Base-by-base conservation (phyloP, 148 eudicot genomes). In the Simmondsia chinensis region DNA sequence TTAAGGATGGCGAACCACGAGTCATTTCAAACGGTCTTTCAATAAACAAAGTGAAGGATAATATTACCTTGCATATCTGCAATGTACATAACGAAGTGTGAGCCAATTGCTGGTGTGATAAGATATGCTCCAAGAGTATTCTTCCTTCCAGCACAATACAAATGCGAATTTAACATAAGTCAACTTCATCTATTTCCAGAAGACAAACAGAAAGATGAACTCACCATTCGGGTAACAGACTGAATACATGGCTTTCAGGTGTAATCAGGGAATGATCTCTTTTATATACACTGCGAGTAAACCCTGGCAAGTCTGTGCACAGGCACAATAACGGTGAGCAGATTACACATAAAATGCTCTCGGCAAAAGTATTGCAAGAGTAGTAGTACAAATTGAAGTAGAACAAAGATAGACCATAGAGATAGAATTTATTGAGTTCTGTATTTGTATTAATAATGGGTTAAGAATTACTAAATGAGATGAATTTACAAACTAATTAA, bases 221-320 rank as follows among this genome's bases (percentile, higher is more conserved):
- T 35, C 63, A 91, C 97, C 97, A 91, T 27, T 85, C 86, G 11
- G 95, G 95, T 59, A 91, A 68, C 67, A 94, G 97, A 74, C 97
- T 56, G 58, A 82, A 79, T 18, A 91, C 97, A 51, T 91, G 97
- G 66, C 95, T 89, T 66, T 89, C 97, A 20, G 95, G 97, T 7
- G 97, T 79, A 43, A 91, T 65, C 49, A 91, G 46, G 24, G 97
- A 88, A 74, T 91, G 95, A 55, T 91, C 89, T 40, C 72, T 76
- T 61, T 59, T 77, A 48, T 85, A 91, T 16, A 85, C 81, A 70
- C 95, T 91, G 43, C 97, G 85, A 42, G 95, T 91, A 56, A 82
- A 85, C 39, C 97, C 97, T 0, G 97, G 97, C 76, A 91, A 74
- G 58, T 91, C 97, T 91, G 65, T 48, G 36, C 36, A 60, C 27